A percentile compares a stretch with the other conserved stretches of the same genome.
These are phyloP conservation scores for Penicillium cataractarum DNA, from an alignment of 495 filamentous ascomycete species.

Conservation along the genomic window DNA sequence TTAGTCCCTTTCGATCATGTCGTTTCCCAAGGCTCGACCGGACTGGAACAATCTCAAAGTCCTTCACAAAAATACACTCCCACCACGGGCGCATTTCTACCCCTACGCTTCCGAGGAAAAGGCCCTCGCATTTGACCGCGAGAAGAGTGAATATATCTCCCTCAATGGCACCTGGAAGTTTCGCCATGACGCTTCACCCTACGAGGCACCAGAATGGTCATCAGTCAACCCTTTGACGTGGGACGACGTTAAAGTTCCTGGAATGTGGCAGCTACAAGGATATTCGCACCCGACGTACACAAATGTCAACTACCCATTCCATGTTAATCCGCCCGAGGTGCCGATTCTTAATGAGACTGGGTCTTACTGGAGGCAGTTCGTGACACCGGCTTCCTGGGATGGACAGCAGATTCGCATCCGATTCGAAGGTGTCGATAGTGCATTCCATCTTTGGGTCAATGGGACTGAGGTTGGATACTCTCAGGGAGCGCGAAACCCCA, in stretches of 20 bases:
- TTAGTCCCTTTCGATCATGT: conserved; percentile 9
- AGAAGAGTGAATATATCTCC: conserved; percentile 17
- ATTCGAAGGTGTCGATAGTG: conserved; percentile 69
- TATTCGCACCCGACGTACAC: conserved; percentile 63
- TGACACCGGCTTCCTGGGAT: conserved; percentile 38
- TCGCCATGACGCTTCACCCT: conserved; percentile 52
- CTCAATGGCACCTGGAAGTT: conserved; percentile 66
- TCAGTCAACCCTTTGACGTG: conserved; percentile 39
- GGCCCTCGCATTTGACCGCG: conserved; percentile 12
- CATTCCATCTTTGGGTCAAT: conserved; percentile 68
- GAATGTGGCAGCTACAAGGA: conserved; percentile 71
- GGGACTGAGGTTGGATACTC: conserved; percentile 62
- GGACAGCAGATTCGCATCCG: conserved; percentile 54
- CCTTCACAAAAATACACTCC: conserved; percentile 61
- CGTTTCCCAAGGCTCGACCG: conserved; percentile 30
- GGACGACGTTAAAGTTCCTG: conserved; percentile 58
- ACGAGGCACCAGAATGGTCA: conserved; percentile 48
- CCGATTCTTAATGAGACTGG: conserved; percentile 60
- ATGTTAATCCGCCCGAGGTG: conserved; percentile 57
- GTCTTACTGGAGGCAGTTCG: conserved; percentile 56
- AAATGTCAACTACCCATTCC: conserved; percentile 63
- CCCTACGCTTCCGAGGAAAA: conserved; percentile 35
- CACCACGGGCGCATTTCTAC: conserved; percentile 61
- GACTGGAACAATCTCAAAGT: conserved; percentile 65
- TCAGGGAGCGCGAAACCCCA: conserved; percentile 65